Conservation (phyloP, 2,329 filamentous ascomycete species). For the Arthrobotrys pseudoclavata region DNA sequence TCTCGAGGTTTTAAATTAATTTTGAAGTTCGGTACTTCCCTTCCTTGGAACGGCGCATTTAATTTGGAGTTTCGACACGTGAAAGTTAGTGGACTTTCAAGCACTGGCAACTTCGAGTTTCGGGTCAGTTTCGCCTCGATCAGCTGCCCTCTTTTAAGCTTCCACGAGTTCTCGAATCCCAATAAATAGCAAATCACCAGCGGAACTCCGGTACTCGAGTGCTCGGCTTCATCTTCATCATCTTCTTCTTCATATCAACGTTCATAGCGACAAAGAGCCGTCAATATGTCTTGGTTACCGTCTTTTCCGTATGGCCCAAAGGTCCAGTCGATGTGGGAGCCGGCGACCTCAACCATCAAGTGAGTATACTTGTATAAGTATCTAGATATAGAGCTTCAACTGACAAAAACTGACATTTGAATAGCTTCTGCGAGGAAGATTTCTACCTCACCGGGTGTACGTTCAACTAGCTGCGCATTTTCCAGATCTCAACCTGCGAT, state of each 20-base stretch:
- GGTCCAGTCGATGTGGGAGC: slow-evolving; percentile 61
- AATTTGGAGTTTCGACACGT: slow-evolving; percentile 12
- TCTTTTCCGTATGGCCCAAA: slow-evolving; percentile 61
- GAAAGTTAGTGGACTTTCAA: slow-evolving; percentile 20
- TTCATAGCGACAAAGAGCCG: background rate
- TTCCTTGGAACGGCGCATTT: background rate
- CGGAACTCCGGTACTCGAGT: background rate
- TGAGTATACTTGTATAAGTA: slow-evolving; percentile 23
- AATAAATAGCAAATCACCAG: slow-evolving; percentile 7
- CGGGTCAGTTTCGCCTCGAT: slow-evolving; percentile 42
- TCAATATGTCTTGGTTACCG: slow-evolving; percentile 58
- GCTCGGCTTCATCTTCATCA: background rate
- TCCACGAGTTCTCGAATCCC: slow-evolving; percentile 5
- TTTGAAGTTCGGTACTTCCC: slow-evolving; percentile 7
- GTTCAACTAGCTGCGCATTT: slow-evolving; percentile 23
- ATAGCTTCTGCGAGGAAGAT: slow-evolving; percentile 64
- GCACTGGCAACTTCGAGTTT: slow-evolving; percentile 24
- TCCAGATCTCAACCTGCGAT: background rate
- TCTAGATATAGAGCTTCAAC: background rate
- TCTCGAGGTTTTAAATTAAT: background rate
- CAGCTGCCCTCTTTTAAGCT: slow-evolving; percentile 51
- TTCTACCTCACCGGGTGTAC: slow-evolving; percentile 63
- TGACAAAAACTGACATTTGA: slow-evolving; percentile 20
- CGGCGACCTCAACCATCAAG: slow-evolving; percentile 63
- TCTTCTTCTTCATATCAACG: background rate